phyloP scores from a whole-genome alignment of 805 yeast genomes.

The Nakazawaea ambrosiae region DNA sequence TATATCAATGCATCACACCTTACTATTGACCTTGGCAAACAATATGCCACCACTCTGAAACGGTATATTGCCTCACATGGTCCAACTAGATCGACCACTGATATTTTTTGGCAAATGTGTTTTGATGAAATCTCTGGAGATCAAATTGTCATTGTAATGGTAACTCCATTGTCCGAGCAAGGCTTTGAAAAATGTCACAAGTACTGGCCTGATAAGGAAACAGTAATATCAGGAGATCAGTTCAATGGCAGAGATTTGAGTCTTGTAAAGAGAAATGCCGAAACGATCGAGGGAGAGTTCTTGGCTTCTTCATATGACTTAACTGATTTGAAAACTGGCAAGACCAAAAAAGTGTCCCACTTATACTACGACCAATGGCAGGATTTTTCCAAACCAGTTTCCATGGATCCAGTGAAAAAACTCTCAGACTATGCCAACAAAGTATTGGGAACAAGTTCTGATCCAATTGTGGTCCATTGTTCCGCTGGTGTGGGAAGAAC shows the following conservation, averaged over 20 bases:
- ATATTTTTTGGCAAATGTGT: slow-evolving; percentile 40
- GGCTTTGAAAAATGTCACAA: slow-evolving; percentile 32
- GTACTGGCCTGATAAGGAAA: slow-evolving; percentile 27
- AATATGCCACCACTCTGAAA: slow-evolving; percentile 10
- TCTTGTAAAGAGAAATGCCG: too few relatives aligned
- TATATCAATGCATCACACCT: slow-evolving; percentile 33
- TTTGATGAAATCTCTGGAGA: slow-evolving; percentile 17
- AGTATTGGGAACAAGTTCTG: background rate
- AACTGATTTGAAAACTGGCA: background rate
- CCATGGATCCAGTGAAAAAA: slow-evolving; percentile 24
- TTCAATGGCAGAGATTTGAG: slow-evolving; percentile 3
- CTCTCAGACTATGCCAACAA: slow-evolving; percentile 15
- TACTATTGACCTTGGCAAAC: slow-evolving; percentile 11
- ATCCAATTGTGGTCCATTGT: slow-evolving; percentile 28
- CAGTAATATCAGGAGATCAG: slow-evolving; percentile 12
- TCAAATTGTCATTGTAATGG: slow-evolving; percentile 54
- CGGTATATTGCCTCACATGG: slow-evolving; percentile 72
- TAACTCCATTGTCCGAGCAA: slow-evolving; percentile 53
- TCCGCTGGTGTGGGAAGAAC: slow-evolving; percentile 45
- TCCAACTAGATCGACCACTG: slow-evolving; percentile 32
- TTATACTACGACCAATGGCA: slow-evolving; percentile 37
- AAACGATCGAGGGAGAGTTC: too few relatives aligned
- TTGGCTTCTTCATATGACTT: background rate
- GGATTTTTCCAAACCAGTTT: slow-evolving; percentile 33
- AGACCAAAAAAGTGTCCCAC: slow-evolving; percentile 27